A percentile compares a stretch with the other conserved stretches of the same genome.
These are phyloP conservation scores for Rhynchosporium graminicola DNA, from an alignment of 2,329 filamentous ascomycete species.

Conservation along the genomic window DNA sequence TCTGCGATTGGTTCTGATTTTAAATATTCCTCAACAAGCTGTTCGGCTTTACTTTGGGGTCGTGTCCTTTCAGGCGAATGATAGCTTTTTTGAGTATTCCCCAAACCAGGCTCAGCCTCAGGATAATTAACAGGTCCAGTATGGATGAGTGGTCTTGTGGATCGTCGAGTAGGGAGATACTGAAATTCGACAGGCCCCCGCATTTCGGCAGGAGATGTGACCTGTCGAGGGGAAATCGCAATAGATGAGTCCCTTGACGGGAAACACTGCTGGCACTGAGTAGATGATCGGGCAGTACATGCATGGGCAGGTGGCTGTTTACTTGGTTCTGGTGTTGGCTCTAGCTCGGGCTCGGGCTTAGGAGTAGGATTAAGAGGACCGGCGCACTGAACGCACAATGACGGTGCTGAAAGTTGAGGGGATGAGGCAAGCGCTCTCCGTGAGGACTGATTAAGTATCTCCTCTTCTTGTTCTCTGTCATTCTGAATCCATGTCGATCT, in stretches of 20 bases:
- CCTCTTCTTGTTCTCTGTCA: not conserved
- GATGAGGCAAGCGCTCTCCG: not conserved
- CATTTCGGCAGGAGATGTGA: conserved; percentile 3
- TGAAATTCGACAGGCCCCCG: conserved; percentile 9
- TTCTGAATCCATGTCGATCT: not conserved
- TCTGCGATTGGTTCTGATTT: conserved; percentile 22
- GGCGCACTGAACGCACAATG: conserved; percentile 10
- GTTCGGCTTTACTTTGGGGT: conserved; percentile 9
- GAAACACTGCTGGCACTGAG: conserved; percentile 25
- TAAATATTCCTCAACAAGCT: conserved; percentile 19
- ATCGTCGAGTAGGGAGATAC: conserved; percentile 6
- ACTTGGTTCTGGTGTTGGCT: not conserved
- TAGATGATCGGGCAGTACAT: conserved; percentile 23
- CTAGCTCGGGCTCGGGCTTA: not conserved
- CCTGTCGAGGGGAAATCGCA: conserved; percentile 12
- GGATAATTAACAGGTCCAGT: not conserved
- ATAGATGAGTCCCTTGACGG: conserved; percentile 12
- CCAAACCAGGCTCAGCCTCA: conserved; percentile 4
- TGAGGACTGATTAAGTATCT: not conserved
- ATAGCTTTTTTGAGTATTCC: not conserved
- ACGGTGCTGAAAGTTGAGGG: not conserved
- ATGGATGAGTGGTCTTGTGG: conserved; percentile 18
- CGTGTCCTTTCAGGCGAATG: conserved; percentile 10
- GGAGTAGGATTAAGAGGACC: not conserved
- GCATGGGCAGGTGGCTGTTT: conserved; percentile 6